Evolutionary conservation across 768 basidiomycete genomes (phyloP).

Genomic region (Hygrophoropsis aurantiaca): DNA sequence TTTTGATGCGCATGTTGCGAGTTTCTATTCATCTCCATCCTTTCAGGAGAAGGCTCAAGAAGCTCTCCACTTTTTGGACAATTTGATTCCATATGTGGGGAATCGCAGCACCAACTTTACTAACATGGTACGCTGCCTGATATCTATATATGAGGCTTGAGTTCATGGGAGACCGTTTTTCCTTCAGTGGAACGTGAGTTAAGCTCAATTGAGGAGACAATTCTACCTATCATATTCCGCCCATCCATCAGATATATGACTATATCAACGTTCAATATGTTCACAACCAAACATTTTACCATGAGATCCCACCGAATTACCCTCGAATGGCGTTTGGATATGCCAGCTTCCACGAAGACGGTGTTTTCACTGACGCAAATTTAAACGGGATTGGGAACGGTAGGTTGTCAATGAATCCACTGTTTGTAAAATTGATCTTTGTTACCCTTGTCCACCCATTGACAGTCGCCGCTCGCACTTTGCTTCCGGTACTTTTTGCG

Average conservation of each 20-base stretch:
- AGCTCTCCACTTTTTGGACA: constrained; percentile 22
- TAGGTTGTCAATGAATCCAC: constrained; percentile 16
- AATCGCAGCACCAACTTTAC: constrained; percentile 20
- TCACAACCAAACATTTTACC: constrained; percentile 36
- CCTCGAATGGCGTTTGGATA: constrained; percentile 29
- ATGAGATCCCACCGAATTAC: constrained; percentile 19
- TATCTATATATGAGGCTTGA: neutral
- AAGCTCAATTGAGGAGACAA: neutral
- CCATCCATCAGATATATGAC: constrained; percentile 28
- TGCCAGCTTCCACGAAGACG: constrained; percentile 42
- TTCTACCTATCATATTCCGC: neutral
- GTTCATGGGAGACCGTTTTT: constrained; percentile 6
- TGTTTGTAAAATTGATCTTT: neutral
- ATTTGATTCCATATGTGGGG: constrained; percentile 23
- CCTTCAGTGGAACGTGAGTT: constrained; percentile 22
- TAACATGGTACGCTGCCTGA: constrained; percentile 30
- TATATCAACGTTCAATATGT: constrained; percentile 39
- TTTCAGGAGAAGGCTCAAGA: constrained; percentile 20
- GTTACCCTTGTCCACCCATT: neutral
- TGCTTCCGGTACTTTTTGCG: constrained; percentile 29
- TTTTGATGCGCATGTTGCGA: constrained; percentile 19
- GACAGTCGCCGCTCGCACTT: constrained; percentile 30
- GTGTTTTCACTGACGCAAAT: constrained; percentile 31
- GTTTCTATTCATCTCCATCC: constrained; percentile 26
- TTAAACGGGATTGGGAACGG: constrained; percentile 35